These are phyloP conservation scores for Fusarium tupiense DNA, from an alignment of 2,329 filamentous ascomycete species.

Conservation along the genomic window DNA sequence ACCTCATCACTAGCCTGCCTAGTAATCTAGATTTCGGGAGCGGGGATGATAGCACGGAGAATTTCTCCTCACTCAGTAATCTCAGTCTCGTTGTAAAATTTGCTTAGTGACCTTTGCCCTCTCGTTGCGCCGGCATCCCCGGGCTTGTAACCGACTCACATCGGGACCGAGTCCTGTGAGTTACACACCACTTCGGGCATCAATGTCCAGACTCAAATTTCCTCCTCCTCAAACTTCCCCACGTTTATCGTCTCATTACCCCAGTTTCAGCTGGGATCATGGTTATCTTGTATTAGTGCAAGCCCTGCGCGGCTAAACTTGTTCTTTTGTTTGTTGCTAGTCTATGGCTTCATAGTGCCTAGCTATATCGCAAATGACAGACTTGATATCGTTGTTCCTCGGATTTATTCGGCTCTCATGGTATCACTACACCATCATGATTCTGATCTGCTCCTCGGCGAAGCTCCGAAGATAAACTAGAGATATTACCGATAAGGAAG, in stretches of 20 bases:
- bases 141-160: not conserved
- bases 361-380: not conserved
- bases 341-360: not conserved
- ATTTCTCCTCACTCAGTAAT: conserved; percentile 6
- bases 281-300: conserved; percentile 6
- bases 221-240: conserved; percentile 13
- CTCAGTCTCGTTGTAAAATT: not conserved
- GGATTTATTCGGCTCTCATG: not conserved
- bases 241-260: conserved; percentile 17
- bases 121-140: not conserved
- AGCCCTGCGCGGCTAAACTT: conserved; percentile 11
- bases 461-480: conserved; percentile 20
- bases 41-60: conserved; percentile 19
- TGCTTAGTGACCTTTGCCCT: not conserved
- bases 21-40: conserved; percentile 34
- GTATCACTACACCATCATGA: not conserved
- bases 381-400: not conserved
- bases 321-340: conserved; percentile 3
- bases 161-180: not conserved
- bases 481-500: not conserved
- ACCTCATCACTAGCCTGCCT: not conserved
- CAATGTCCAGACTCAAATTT: conserved; percentile 16
- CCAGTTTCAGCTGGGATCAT: conserved; percentile 10
- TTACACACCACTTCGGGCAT: conserved; percentile 23
- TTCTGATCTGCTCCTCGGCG: conserved; percentile 1